phyloP scores from a whole-genome alignment of 208 protist genomes.

The Crithidia fasciculata region DNA sequence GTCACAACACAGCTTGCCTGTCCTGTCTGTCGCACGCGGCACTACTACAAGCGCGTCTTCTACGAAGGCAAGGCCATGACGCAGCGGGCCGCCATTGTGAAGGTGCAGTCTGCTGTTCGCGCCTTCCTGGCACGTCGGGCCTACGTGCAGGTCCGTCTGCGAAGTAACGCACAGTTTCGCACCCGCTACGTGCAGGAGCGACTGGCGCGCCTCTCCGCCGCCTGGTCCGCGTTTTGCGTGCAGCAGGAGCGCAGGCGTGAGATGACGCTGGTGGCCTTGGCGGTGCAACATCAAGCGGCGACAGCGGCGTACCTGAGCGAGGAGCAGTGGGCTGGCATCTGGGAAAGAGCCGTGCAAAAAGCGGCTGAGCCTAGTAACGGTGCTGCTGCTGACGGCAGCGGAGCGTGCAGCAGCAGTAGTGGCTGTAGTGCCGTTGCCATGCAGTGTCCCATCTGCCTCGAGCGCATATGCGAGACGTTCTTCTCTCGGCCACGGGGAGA shows the following conservation, averaged over 20 bases:
- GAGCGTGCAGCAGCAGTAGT: neutral
- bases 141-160: slow-evolving; percentile 62
- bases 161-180: slow-evolving; percentile 59
- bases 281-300: slow-evolving; percentile 56
- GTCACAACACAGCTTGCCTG: slow-evolving; percentile 57
- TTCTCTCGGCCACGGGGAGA: slow-evolving; percentile 5
- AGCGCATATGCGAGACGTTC: slow-evolving; percentile 33
- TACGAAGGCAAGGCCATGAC: slow-evolving; percentile 81
- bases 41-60: slow-evolving; percentile 86
- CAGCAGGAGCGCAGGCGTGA: slow-evolving; percentile 45
- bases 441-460: slow-evolving; percentile 66
- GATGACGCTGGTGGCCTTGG: slow-evolving; percentile 41
- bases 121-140: slow-evolving; percentile 62
- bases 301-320: slow-evolving; percentile 57
- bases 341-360: slow-evolving; percentile 7
- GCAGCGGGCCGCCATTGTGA: slow-evolving; percentile 79
- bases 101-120: slow-evolving; percentile 72
- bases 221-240: slow-evolving; percentile 57
- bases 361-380: neutral
- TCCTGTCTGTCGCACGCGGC: slow-evolving; percentile 77
- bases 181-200: slow-evolving; percentile 60
- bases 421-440: neutral
- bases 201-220: slow-evolving; percentile 62
- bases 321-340: slow-evolving; percentile 54
- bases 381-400: too few relatives aligned